phyloP scores from a whole-genome alignment of 805 yeast species.

The Sugiyamaella mastotermitis region DNA sequence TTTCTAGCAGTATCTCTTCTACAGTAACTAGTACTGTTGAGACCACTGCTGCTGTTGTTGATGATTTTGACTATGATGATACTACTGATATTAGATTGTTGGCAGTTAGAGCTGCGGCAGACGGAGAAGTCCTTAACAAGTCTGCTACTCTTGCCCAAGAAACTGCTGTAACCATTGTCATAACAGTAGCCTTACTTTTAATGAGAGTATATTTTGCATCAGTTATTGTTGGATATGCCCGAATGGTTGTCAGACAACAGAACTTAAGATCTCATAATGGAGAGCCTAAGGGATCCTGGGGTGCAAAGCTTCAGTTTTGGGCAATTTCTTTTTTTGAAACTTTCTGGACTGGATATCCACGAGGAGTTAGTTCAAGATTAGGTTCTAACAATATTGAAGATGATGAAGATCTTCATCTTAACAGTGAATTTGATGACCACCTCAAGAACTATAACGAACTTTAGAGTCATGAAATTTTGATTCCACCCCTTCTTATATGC shows the following conservation, averaged over 20 bases:
- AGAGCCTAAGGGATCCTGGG: constrained; percentile 27
- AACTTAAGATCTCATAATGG: constrained; percentile 32
- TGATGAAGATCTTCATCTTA: neutral
- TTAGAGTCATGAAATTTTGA: too few relatives aligned
- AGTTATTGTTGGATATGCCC: constrained; percentile 51
- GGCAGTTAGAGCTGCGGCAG: constrained; percentile 8
- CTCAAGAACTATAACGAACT: too few relatives aligned
- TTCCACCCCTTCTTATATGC: too few relatives aligned
- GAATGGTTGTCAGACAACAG: constrained; percentile 41
- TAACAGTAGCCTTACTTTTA: constrained; percentile 41
- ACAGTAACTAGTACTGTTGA: constrained; percentile 6
- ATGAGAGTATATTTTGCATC: constrained; percentile 50
- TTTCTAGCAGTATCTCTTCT: constrained; percentile 1
- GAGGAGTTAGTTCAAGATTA: neutral
- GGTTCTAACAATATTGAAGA: neutral
- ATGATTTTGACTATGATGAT: neutral
- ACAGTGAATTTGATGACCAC: neutral
- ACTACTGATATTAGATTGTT: neutral
- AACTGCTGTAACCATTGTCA: constrained; percentile 40
- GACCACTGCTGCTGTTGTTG: constrained; percentile 2
- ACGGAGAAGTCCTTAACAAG: constrained; percentile 13
- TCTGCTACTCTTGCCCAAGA: constrained; percentile 28
- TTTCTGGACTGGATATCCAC: constrained; percentile 30
- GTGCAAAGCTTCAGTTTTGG: constrained; percentile 26
- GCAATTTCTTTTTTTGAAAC: constrained; percentile 24